Conservation (phyloP, 305 asterid species). For the Fraxinus ornus region DNA sequence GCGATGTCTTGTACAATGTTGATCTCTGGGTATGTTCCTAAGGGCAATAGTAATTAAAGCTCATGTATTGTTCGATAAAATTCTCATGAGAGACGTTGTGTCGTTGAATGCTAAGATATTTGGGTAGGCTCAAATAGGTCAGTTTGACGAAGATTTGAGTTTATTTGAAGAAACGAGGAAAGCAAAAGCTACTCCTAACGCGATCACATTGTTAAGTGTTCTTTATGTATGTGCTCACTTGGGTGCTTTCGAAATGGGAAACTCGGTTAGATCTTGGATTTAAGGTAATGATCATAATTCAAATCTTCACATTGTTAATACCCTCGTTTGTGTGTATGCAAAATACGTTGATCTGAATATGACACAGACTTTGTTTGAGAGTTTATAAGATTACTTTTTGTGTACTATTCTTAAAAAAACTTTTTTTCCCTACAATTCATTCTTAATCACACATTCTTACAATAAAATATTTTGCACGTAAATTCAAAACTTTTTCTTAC, state of each 20-base stretch:
- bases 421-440: neutral
- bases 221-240: conserved; percentile 58
- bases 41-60: conserved; percentile 47
- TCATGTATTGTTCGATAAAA: conserved; percentile 49
- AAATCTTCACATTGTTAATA: conserved; percentile 50
- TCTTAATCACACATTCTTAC: neutral
- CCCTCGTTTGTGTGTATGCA: conserved; percentile 71
- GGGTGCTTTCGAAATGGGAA: conserved; percentile 45
- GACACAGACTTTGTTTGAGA: conserved; percentile 47
- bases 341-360: conserved; percentile 50
- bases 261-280: conserved; percentile 48
- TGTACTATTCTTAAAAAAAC: neutral
- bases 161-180: conserved; percentile 56
- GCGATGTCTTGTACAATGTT: conserved; percentile 69
- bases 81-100: conserved; percentile 60
- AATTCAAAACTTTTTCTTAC: too few species aligned
- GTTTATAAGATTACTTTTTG: conserved; percentile 19
- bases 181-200: conserved; percentile 40
- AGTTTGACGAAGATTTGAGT: conserved; percentile 46
- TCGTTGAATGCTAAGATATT: conserved; percentile 71
- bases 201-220: conserved; percentile 55
- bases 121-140: conserved; percentile 50
- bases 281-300: conserved; percentile 38
- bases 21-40: conserved; percentile 47
- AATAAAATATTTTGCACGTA: too few species aligned